A percentile compares a stretch with the other conserved stretches of the same genome.
Evolutionary conservation across 352 stramenopile species (phyloP).

Genomic region (Pythium scleroteichum): DNA sequence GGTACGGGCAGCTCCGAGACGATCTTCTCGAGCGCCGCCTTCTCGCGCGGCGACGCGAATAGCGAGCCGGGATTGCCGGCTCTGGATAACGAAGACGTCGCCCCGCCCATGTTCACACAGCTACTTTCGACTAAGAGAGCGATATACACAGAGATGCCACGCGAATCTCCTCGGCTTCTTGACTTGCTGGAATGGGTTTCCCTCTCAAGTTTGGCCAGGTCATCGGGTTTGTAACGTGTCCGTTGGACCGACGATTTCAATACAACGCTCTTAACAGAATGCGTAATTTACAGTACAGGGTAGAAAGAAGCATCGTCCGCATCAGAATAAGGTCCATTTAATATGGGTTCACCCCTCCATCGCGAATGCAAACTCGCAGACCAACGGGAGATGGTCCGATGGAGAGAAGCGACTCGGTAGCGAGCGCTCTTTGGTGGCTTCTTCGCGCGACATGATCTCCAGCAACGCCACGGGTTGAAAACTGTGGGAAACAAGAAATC

Average conservation of each 20-base stretch:
- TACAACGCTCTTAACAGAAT: slow-evolving; percentile 13
- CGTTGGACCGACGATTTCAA: slow-evolving; percentile 5
- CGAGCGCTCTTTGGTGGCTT: slow-evolving; percentile 59
- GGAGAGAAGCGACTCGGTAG: slow-evolving; percentile 68
- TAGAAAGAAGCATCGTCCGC: too few species aligned
- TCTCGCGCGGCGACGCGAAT: slow-evolving; percentile 54
- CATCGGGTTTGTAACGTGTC: slow-evolving; percentile 16
- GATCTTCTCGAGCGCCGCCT: slow-evolving; percentile 73
- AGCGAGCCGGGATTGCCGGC: slow-evolving; percentile 27
- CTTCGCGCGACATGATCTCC: slow-evolving; percentile 65
- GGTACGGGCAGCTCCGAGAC: slow-evolving; percentile 48
- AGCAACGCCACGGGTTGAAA: slow-evolving; percentile 53
- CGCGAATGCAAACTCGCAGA: slow-evolving; percentile 59
- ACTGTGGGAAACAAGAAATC: slow-evolving; percentile 16
- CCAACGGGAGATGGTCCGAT: slow-evolving; percentile 74
- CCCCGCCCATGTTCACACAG: slow-evolving; percentile 38
- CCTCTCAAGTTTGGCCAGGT: slow-evolving; percentile 4
- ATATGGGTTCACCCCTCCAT: slow-evolving; percentile 8
- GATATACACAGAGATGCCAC: not conserved
- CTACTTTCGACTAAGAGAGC: not conserved
- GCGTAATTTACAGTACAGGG: slow-evolving; percentile 9
- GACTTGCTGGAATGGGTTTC: not conserved
- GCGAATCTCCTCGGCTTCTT: slow-evolving; percentile 11
- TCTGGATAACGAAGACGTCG: slow-evolving; percentile 37
- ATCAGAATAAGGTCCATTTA: slow-evolving; percentile 12